phyloP scores from a whole-genome alignment of 1,139 yeast species.

The Zygosaccharomyces sapae region DNA sequence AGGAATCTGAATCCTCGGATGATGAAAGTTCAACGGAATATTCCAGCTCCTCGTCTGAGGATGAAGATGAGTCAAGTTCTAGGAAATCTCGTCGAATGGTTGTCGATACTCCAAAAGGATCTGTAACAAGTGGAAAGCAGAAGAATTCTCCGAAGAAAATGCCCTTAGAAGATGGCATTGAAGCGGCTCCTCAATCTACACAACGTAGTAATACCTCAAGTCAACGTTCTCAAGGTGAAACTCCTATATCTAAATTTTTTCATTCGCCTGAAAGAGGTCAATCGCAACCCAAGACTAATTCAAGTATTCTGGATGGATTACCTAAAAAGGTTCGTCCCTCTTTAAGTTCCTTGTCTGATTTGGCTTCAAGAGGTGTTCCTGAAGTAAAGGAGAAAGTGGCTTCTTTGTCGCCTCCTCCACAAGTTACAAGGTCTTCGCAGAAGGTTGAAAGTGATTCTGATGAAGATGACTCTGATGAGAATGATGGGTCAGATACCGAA shows the following conservation, averaged over 20 bases:
- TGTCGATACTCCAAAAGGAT: conserved; percentile 39
- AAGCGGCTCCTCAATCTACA: conserved; percentile 22
- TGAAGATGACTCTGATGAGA: conserved; percentile 22
- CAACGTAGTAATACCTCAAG: conserved; percentile 9
- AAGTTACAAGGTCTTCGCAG: conserved; percentile 19
- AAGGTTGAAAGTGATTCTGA: conserved; percentile 28
- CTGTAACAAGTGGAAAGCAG: conserved; percentile 20
- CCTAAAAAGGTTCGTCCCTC: conserved; percentile 37
- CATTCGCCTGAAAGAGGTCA: conserved; percentile 9
- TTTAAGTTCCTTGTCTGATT: conserved; percentile 52
- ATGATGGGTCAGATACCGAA: conserved; percentile 26
- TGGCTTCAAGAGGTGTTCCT: conserved; percentile 57
- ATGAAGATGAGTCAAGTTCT: conserved; percentile 24
- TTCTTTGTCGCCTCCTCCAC: conserved; percentile 40
- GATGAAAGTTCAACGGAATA: conserved; percentile 18
- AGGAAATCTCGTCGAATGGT: conserved; percentile 36
- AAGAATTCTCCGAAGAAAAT: conserved; percentile 1
- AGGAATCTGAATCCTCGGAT: conserved; percentile 21
- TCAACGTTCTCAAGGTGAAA: conserved; percentile 17
- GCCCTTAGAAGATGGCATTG: conserved; percentile 16
- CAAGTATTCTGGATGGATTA: conserved; percentile 17
- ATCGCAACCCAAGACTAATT: conserved; percentile 12
- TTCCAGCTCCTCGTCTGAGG: conserved; percentile 25
- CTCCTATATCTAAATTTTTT: conserved; percentile 23
- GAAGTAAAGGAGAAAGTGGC: conserved; percentile 49